Conservation (phyloP, 148 eudicot species). For the Fallopia convolvulus region DNA sequence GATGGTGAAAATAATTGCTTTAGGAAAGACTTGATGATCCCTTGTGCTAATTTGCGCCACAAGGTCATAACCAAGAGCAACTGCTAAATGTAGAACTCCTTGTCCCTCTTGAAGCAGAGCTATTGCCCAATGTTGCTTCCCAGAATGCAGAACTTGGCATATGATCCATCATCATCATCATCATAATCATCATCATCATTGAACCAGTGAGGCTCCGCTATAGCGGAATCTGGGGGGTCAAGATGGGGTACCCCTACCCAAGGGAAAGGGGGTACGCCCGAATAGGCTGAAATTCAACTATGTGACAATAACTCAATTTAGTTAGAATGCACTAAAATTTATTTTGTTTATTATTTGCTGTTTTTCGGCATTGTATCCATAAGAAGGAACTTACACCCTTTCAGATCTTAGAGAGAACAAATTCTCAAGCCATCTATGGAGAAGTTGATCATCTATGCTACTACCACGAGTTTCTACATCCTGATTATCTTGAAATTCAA, state of each 20-base stretch:
- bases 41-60: no score
- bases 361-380: conserved; percentile 16
- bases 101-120: conserved; percentile 31
- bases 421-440: conserved; percentile 30
- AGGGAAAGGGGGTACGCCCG: no score
- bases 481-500: conserved; percentile 48
- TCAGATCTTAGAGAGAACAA: conserved; percentile 24
- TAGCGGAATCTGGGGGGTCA: no score
- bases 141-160: conserved; percentile 23
- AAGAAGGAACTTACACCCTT: conserved; percentile 14
- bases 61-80: conserved; percentile 53
- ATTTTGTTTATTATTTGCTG: conserved; percentile 25
- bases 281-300: no score
- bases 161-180: conserved; percentile 29
- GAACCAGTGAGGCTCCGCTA: no score
- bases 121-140: conserved; percentile 7
- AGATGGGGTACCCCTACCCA: no score
- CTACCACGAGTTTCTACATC: conserved; percentile 29
- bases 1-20: no score
- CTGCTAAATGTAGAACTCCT: conserved; percentile 61
- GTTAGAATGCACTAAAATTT: no score
- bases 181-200: no score
- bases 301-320: no score
- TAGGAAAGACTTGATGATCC: no score
- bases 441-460: conserved; percentile 29